Percentiles rank a stretch among this genome's conserved stretches.
Conservation (phyloP, 805 yeast species). For the Kuraishia piskuri region DNA sequence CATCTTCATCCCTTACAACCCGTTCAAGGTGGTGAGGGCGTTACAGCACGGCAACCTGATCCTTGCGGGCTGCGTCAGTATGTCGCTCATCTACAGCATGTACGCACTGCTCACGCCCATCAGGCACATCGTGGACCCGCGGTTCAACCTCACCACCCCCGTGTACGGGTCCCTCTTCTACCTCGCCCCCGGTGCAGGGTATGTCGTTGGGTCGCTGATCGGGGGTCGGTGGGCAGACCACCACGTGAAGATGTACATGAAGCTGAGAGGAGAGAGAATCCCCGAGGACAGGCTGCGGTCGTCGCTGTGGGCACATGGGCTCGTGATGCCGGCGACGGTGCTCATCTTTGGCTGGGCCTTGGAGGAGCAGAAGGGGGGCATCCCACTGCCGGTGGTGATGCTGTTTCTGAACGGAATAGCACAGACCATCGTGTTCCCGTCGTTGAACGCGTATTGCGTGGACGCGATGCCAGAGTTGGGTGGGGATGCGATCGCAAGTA, state of each 20-base stretch:
- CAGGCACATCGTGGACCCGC: slow-evolving; percentile 44
- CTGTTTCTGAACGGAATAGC: slow-evolving; percentile 40
- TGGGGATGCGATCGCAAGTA: slow-evolving; percentile 49
- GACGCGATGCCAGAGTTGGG: slow-evolving; percentile 46
- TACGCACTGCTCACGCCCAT: slow-evolving; percentile 46
- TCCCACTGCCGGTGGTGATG: slow-evolving; percentile 42
- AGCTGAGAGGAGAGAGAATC: slow-evolving; percentile 30
- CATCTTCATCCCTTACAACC: slow-evolving; percentile 35
- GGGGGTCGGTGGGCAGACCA: slow-evolving; percentile 49
- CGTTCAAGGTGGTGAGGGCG: slow-evolving; percentile 33
- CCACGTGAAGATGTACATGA: slow-evolving; percentile 33
- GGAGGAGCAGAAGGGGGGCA: slow-evolving; percentile 23
- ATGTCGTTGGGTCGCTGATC: slow-evolving; percentile 35
- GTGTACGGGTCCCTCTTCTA: slow-evolving; percentile 44
- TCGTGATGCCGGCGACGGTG: slow-evolving; percentile 34
- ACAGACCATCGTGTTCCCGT: slow-evolving; percentile 44
- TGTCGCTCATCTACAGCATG: slow-evolving; percentile 39
- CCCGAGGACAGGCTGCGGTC: slow-evolving; percentile 46
- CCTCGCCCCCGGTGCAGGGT: slow-evolving; percentile 51
- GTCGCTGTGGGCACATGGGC: slow-evolving; percentile 28
- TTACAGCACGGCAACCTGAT: slow-evolving; percentile 33
- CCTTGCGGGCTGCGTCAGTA: slow-evolving; percentile 33
- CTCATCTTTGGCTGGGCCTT: slow-evolving; percentile 48
- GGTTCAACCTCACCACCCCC: slow-evolving; percentile 40
- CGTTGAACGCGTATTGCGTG: slow-evolving; percentile 48